Evolutionary conservation across 202 grass and related monocot genomes (phyloP), one percentile per base, ranked within the genome.

Genomic region (Carex sylvatica): DNA sequence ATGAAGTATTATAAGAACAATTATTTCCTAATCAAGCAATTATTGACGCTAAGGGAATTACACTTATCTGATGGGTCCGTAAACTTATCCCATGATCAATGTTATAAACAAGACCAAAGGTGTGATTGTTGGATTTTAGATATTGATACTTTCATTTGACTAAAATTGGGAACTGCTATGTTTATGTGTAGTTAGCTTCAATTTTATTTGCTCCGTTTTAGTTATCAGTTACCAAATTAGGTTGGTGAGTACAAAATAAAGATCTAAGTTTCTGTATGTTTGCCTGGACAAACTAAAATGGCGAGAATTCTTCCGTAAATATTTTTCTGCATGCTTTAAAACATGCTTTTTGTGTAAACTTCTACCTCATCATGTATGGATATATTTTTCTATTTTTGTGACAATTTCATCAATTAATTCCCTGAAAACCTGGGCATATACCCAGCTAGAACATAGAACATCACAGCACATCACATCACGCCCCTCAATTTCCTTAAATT

Each of bases 1-100:
- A 80, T 52, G 8, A 65, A 87, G 58, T 33, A n/a, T 69, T 44
- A 36, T 49, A 63, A 46, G 23, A 73, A 10, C 23, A 55, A 59
- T 60, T 66, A 36, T 83, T 77, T 31, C 53, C 53, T 26, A 58
- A 77, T 77, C 13, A 12, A 7, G 24, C 8, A 56, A 56, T 76
- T 56, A 9, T 30, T 33, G 51, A 35, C 4, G 3, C 33, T 3
- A 55, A 76, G 9, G 10, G 1, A 18, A 9, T 33, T 31, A 4
- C 33, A 76, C 26, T 9, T 52, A 76, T 70, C 26, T 56, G 51
- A 56, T 35, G 72, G 24, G 51, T 77, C 26, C 73, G 35, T 35
- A 28, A 53, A 56, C 26, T 33, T 58, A n/a, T 51, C 12, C 15
- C 9, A 56, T 77, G 26, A n/a, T 18, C 33, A 76, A 55, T 70